These are phyloP conservation scores for Xylariales sp. DNA, from an alignment of 2,329 filamentous ascomycete species.

Conservation along the genomic window DNA sequence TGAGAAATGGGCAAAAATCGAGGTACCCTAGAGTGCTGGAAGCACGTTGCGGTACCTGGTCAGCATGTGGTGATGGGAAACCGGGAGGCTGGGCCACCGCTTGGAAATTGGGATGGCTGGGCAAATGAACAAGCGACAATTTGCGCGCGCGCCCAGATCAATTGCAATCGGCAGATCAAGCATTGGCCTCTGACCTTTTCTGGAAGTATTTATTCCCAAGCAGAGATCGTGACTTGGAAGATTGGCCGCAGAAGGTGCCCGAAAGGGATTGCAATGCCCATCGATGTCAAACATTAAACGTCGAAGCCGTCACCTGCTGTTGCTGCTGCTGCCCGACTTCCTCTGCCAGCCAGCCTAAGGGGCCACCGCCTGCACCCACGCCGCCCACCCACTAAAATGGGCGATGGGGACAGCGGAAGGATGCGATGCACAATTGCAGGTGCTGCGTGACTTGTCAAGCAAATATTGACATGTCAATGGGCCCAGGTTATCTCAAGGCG, in stretches of 20 bases:
- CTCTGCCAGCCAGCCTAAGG: constrained; percentile 2
- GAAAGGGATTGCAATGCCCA: background rate
- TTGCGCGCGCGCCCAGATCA: background rate
- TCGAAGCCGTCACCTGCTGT: background rate
- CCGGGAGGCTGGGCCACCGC: constrained; percentile 6
- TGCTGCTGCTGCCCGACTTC: constrained; percentile 4
- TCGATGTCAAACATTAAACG: background rate
- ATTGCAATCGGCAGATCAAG: background rate
- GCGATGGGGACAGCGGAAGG: constrained; percentile 3
- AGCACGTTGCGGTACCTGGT: constrained; percentile 1
- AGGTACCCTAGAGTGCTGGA: constrained; percentile 4
- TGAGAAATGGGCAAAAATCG: constrained; percentile 2
- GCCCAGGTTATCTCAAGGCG: background rate
- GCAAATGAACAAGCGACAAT: constrained; percentile 1
- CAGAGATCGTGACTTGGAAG: too few species aligned
- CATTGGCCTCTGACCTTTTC: background rate
- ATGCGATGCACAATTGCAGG: background rate
- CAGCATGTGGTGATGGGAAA: constrained; percentile 2
- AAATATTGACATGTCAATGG: constrained; percentile 5
- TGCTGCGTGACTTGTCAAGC: background rate
- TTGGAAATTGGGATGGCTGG: constrained; percentile 8
- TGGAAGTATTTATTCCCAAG: background rate
- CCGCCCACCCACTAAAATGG: constrained; percentile 3
- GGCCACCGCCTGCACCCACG: constrained; percentile 7
- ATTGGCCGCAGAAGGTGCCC: too few species aligned